Percentiles rank a stretch among this genome's conserved stretches.
phyloP scores from a whole-genome alignment of 2,329 filamentous ascomycete genomes.

The Nemania sp. region DNA sequence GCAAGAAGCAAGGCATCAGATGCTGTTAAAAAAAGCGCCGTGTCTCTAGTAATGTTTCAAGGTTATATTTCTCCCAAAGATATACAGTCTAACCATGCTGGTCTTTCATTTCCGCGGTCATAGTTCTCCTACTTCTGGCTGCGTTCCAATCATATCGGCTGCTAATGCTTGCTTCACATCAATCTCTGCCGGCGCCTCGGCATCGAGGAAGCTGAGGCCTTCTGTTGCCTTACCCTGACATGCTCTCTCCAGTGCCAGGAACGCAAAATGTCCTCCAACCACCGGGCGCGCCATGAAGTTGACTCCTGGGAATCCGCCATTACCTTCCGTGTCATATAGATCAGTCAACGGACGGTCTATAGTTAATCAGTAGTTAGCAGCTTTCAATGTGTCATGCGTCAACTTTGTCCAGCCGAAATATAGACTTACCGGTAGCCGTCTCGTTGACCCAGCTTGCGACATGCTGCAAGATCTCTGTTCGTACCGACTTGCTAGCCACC shows the following conservation, averaged over 20 bases:
- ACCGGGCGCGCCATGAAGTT: constrained; percentile 83
- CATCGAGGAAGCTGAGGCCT: constrained; percentile 57
- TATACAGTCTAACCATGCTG: not conserved
- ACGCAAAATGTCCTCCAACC: constrained; percentile 84
- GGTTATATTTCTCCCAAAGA: too few relatives aligned
- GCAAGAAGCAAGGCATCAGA: too few relatives aligned
- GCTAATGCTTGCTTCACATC: constrained; percentile 43
- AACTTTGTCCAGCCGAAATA: not conserved
- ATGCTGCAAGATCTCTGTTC: constrained; percentile 72
- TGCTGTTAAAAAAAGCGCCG: too few relatives aligned
- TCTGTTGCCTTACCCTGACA: constrained; percentile 71
- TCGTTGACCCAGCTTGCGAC: constrained; percentile 85
- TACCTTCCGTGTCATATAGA: constrained; percentile 78
- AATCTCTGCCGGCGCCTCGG: constrained; percentile 39
- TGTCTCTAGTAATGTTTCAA: too few relatives aligned
- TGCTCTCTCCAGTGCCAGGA: constrained; percentile 78
- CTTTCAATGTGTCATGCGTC: not conserved
- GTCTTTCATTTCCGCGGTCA: constrained; percentile 17
- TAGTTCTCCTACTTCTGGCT: constrained; percentile 35
- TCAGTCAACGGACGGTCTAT: constrained; percentile 77
- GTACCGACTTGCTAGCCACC: constrained; percentile 69
- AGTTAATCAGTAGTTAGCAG: constrained; percentile 10
- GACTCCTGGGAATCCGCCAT: constrained; percentile 74
- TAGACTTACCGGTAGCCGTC: constrained; percentile 63
- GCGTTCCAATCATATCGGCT: constrained; percentile 33